Evolutionary conservation across 441 rosid species (phyloP), one percentile per base, ranked within the genome.

Genomic region (Adansonia grandidieri): DNA sequence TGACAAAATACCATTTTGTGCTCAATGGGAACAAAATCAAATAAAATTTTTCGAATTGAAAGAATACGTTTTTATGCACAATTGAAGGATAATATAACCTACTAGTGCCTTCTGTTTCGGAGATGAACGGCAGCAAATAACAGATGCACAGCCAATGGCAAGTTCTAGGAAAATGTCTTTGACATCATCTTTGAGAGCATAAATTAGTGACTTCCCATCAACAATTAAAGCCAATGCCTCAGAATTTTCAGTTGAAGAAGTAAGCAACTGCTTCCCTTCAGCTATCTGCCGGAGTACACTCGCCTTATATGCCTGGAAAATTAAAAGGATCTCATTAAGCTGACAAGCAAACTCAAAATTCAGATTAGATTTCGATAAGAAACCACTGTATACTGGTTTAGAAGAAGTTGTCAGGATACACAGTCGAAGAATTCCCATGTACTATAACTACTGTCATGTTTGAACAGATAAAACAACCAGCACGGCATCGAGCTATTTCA

Each of bases 101-200:
- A 96, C 99, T 60, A 93, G 88, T 58, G 99, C 98, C 82, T 96
- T 96, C 89, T 96, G 99, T 86, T 92, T 96, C 64, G 99, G 99
- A 82, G 99, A 96, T 53, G 97, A 90, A 45, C 99, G 98, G 58
- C 99, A 94, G 86, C 99, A 96, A 80, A 96, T 94, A 73, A 96
- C 98, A 6, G 99, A 96, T 63, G 98, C 98, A 80, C 99, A 96
- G 50, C 92, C 90, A 62, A 90, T 77, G 57, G 99, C 96, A 72
- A 96, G 94, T 79, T 92, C 92, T 19, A 96, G 88, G 80, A 96
- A 93, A 51, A 24, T 66, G 78, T 89, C 80, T 86, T 91, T 91
- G 69, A 90, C 82, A 77, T 90, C 97, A 20, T 89, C 91, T 28
- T 92, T 87, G 61, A 96, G 84, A 71, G 98, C 99, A 82, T 88